These are phyloP conservation scores for Calonectria pauciramosa DNA, from an alignment of 2,329 filamentous ascomycete species.

Conservation along the genomic window DNA sequence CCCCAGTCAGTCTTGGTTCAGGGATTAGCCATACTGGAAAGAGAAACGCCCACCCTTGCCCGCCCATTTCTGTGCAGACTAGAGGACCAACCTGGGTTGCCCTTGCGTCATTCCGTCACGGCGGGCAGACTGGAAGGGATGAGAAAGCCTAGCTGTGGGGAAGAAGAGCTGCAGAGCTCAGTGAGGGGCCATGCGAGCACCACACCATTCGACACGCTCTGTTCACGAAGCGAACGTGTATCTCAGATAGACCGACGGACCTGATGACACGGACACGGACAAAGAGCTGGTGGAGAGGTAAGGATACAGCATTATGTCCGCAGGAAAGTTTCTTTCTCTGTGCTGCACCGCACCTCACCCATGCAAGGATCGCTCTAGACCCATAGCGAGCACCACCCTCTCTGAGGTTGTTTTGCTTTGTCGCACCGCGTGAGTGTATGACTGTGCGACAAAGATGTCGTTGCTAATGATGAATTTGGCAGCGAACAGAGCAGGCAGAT, in stretches of 20 bases:
- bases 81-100: conserved; percentile 27
- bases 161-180: conserved; percentile 20
- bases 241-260: conserved; percentile 9
- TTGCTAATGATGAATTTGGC: conserved; percentile 22
- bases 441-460: conserved; percentile 38
- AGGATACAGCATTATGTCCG: neutral
- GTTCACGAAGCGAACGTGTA: neutral
- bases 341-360: conserved; percentile 15
- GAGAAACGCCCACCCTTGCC: conserved; percentile 25
- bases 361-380: conserved; percentile 38
- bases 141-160: conserved; percentile 47
- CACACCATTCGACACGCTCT: conserved; percentile 9
- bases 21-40: conserved; percentile 26
- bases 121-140: conserved; percentile 38
- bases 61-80: neutral
- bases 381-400: conserved; percentile 33
- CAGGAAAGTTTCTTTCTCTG: conserved; percentile 6
- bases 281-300: conserved; percentile 10
- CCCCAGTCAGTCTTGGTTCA: conserved; percentile 25
- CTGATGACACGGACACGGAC: conserved; percentile 19
- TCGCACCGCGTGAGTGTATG: conserved; percentile 27
- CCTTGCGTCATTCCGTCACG: conserved; percentile 43
- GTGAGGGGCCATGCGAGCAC: conserved; percentile 17
- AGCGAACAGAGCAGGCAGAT: conserved; percentile 10
- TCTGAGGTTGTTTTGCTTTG: conserved; percentile 30